phyloP scores from a whole-genome alignment of 2,329 filamentous ascomycete genomes.

The Daldinia sp. region DNA sequence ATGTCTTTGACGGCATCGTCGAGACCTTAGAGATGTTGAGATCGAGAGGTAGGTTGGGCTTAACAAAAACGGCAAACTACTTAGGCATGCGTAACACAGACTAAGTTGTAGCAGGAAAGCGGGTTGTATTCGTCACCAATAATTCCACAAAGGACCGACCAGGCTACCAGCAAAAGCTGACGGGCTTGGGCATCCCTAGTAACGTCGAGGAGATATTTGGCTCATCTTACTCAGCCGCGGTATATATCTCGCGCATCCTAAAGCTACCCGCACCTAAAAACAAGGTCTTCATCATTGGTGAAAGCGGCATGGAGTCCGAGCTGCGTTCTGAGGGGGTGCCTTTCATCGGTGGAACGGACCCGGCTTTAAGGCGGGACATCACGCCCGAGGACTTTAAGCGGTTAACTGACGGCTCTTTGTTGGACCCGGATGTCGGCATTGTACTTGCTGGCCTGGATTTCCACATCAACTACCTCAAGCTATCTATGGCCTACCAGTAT shows the following conservation, averaged over 20 bases:
- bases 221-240: conserved; percentile 91
- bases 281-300: conserved; percentile 94
- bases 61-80: neutral
- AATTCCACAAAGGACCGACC: conserved; percentile 96
- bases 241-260: conserved; percentile 95
- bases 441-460: conserved; percentile 93
- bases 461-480: conserved; percentile 94
- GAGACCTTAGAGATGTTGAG: conserved; percentile 87
- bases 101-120: conserved; percentile 70
- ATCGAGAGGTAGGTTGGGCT: conserved; percentile 79
- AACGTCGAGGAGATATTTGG: conserved; percentile 92
- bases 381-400: conserved; percentile 79
- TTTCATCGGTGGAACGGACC: conserved; percentile 88
- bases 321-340: conserved; percentile 79
- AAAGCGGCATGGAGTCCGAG: conserved; percentile 90
- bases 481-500: conserved; percentile 86
- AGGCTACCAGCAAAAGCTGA: conserved; percentile 93
- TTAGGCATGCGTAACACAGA: neutral
- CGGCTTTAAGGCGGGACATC: conserved; percentile 78
- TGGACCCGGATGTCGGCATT: conserved; percentile 89
- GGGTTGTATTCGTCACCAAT: conserved; percentile 95
- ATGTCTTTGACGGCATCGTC: conserved; percentile 83
- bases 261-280: conserved; percentile 79
- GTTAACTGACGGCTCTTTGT: conserved; percentile 75
- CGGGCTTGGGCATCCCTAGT: conserved; percentile 79